Evolutionary conservation across 352 stramenopile genomes (phyloP), one percentile per base, ranked within the genome.

Genomic region (Hyaloperonospora brassicae): DNA sequence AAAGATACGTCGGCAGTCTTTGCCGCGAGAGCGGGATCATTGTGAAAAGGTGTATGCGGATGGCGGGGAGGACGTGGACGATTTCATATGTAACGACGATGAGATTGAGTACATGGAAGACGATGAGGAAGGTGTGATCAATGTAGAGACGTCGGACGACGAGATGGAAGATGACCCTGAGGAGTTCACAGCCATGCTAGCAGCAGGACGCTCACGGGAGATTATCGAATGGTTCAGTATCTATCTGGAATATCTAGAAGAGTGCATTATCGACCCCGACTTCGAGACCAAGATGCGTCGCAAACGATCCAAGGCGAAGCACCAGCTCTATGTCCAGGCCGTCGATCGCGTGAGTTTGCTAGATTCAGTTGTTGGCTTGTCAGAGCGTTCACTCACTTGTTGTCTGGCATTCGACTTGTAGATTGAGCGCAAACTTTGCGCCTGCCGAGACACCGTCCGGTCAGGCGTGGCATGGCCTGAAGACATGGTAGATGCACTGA

Each of bases 91-190:
- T 14, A 68, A 47, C 2, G 84, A 94, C 58, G 70, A 89, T 57
- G 74, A 92, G 36, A 66, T 94, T 43, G 81, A 92, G 64, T 94
- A 89, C 64, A 93, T 94, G 84, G 76, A 89, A 30, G 79, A 90
- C 27, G 81, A 88, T 52, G 83, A 93, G 49, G 68, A 83, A 52
- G 78, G 66, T 14, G 70, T 86, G 41, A 86, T 89, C 45, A 80
- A 65, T 52, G 72, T 83, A 9, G 64, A 62, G 14, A 72, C 76
- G 12, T 79, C 72, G 3, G 72, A 68, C 30, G 72, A 81, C 30
- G 73, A 88, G 10, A 47, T 61, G 9, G 61, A 64, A 51, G 66
- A 53, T 3, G 71, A 80, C 0, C 50, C 64, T 0, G 69, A 75
- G 17, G 73, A 83, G 23, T 22, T 84, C 7, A 61, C 62, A 8